Conservation (phyloP, 129 eudicot species). For the Erigeron canadensis region DNA sequence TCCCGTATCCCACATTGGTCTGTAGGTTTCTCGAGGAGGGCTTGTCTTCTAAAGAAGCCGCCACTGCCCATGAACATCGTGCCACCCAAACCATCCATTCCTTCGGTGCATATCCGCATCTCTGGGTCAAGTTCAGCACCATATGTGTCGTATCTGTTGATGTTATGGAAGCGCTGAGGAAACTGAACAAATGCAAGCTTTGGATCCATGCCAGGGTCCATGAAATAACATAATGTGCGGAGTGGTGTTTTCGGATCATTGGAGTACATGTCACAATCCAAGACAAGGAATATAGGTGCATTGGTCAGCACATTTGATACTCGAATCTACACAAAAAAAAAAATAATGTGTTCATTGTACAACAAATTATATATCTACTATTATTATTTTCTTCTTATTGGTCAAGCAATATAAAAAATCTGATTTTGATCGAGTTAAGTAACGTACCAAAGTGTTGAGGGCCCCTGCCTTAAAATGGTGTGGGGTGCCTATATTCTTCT, state of each 20-base stretch:
- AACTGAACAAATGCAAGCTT: slow-evolving; percentile 61
- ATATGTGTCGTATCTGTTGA: slow-evolving; percentile 56
- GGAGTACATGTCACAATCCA: slow-evolving; percentile 79
- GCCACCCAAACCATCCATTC: slow-evolving; percentile 67
- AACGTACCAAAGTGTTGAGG: slow-evolving; percentile 63
- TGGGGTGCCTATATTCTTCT: slow-evolving; percentile 40
- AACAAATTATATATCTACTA: not conserved
- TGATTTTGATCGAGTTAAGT: not conserved
- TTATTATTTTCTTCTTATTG: not conserved
- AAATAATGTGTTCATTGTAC: not conserved
- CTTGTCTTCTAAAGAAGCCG: slow-evolving; percentile 57
- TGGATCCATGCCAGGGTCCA: slow-evolving; percentile 37
- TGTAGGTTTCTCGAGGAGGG: slow-evolving; percentile 30
- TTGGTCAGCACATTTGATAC: slow-evolving; percentile 61
- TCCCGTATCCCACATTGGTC: slow-evolving; percentile 18
- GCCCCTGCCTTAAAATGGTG: slow-evolving; percentile 89
- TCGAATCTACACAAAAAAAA: slow-evolving; percentile 55
- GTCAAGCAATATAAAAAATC: not conserved
- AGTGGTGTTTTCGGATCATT: slow-evolving; percentile 65
- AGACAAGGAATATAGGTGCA: slow-evolving; percentile 52
- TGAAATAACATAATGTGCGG: slow-evolving; percentile 42
- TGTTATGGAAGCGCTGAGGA: slow-evolving; percentile 59
- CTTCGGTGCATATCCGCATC: slow-evolving; percentile 29
- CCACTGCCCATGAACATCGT: slow-evolving; percentile 50
- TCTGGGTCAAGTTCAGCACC: slow-evolving; percentile 31